These are phyloP conservation scores for Plectranthus barbatus DNA, from an alignment of 257 asterid genomes.

Conservation along the genomic window DNA sequence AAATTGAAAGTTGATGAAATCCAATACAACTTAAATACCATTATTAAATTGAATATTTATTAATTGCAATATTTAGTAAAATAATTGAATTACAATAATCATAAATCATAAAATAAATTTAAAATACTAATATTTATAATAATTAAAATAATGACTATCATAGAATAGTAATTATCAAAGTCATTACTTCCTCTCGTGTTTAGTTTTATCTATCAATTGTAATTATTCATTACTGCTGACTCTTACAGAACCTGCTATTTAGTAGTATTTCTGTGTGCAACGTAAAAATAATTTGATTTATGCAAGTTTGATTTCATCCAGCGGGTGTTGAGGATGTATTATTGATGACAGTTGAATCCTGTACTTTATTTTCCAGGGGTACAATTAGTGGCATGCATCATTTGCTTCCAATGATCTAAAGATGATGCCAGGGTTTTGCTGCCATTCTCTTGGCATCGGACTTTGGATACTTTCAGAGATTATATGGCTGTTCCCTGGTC, in stretches of 20 bases:
- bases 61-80: too few relatives aligned
- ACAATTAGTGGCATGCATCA: constrained; percentile 43
- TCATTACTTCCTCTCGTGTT: too few relatives aligned
- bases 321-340: constrained; percentile 23
- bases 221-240: not conserved
- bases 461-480: constrained; percentile 35
- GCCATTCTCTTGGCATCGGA: constrained; percentile 42
- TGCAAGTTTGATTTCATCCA: constrained; percentile 11
- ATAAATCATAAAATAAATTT: too few relatives aligned
- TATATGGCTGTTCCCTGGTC: constrained; percentile 45
- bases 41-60: too few relatives aligned
- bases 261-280: too few relatives aligned
- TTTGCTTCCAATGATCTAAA: constrained; percentile 52
- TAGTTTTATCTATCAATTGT: too few relatives aligned
- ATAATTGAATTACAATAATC: too few relatives aligned
- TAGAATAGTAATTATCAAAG: too few relatives aligned
- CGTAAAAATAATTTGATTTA: not conserved
- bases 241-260: not conserved
- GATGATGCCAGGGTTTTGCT: constrained; percentile 47
- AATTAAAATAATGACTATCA: too few relatives aligned
- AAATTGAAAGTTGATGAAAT: too few relatives aligned
- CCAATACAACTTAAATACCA: too few relatives aligned
- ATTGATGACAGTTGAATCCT: constrained; percentile 32
- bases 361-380: constrained; percentile 56
- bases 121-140: too few relatives aligned